Base-by-base conservation (phyloP, 495 filamentous ascomycete species). In the Peziza echinospora region DNA sequence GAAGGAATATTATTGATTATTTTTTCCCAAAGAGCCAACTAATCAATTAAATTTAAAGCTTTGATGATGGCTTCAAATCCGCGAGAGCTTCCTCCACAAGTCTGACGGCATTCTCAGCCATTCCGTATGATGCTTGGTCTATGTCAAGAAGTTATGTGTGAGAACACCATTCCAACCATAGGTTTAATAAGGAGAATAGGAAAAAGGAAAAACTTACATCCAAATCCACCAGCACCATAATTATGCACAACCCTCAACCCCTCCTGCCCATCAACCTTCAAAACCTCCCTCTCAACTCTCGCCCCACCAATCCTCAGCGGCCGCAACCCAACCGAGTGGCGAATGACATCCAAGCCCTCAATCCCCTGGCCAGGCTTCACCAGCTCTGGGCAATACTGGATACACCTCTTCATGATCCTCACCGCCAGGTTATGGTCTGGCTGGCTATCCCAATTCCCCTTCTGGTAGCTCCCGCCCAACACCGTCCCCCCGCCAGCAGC, bases 151-250 rank as follows among this genome's bases (percentile, higher is more conserved):
- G n/a, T n/a, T n/a, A n/a, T n/a, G n/a, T n/a, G 84, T 47, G 77
- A 47, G 8, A 26, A 21, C n/a, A 22, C 17, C 2, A 6, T 16
- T 19, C 5, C 22, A 3, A 0, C 10, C 0, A 19, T 7, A 42
- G 17, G 21, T 7, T 19, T 51, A 45, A 17, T 34, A n/a, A 19
- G 13, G 37, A 37, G 4, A 41, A 41, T 2, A n/a, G n/a, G 10
- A 26, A 50, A 45, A 23, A 50, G n/a, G n/a, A n/a, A n/a, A n/a
- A n/a, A n/a, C 51, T 45, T 43, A 58, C 55, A 76, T 17, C 71
- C 89, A 67, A 84, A 93, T 0, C 89, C 89, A 0, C 82, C 85
- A 65, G 93, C 87, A 8, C 91, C 91, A 59, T 99, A 99, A 53
- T 93, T 87, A 59, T 99, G 89, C 50, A 99, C 84, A 8, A 93